Base-by-base conservation (phyloP, 768 basidiomycete genomes). In the Amanita fuliginea region DNA sequence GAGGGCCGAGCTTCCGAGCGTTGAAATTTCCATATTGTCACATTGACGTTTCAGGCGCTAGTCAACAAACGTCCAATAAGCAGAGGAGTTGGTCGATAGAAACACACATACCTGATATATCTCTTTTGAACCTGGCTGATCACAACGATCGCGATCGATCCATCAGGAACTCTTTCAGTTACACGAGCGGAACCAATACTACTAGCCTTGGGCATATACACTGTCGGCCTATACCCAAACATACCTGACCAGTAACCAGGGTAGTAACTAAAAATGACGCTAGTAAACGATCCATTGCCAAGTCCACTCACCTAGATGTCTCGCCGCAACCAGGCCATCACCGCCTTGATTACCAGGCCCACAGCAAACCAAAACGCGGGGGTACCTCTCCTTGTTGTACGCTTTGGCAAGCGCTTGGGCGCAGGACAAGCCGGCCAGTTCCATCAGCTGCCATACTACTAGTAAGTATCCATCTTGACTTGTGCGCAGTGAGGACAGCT, bases 301-400 rank as follows among this genome's bases (percentile, higher is more conserved):
- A n/a, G n/a, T n/a, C n/a, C 3, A 24, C 22, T 24, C 5, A 24
- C 22, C 22, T 6, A 99, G 76, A 67, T 99, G 96, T 39, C 95
- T 75, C 37, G 96, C 96, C 24, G 96, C 96, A 21, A 97, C 95
- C 0, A 99, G 71, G 3, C 96, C 96, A 66, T 99, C 96, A 10
- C 96, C 96, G 1, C 92, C 86, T 71, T 98, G 95, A 59, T 98
- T 98, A 36, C 96, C 96, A 6, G 96, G 94, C 14, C 96, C 96
- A 61, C 94, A 97, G 59, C 89, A 92, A 9, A 98, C 88, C n/a
- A 98, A 70, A 5, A 98, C 90, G 9, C 80, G 77, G 33, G 74
- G 75, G 62, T 88, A 30, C 40, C 71, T 75, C 3, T 81, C 77
- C 26, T 74, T 78, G 35, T 69, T 70, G 62, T 90, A 98, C 0